Evolutionary conservation across 2,329 filamentous ascomycete genomes (phyloP), one percentile per base, ranked within the genome.

Genomic region (Aspergillus sp.): DNA sequence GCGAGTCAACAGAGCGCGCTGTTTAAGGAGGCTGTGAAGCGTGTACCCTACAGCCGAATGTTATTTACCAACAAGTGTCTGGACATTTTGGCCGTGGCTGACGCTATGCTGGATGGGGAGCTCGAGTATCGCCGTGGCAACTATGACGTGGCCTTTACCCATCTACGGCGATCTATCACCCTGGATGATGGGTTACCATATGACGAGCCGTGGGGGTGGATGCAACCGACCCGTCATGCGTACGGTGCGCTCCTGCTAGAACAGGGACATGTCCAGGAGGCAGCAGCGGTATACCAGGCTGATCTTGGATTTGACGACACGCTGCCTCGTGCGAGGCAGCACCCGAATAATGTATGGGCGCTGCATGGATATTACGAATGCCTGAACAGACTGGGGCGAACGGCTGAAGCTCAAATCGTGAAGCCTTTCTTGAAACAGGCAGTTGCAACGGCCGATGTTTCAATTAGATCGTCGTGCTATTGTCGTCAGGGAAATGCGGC

Each of bases 121-220:
- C 73, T 93, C 6, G 86, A 87, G 56, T 94, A 92, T 67, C 86
- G 90, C 1, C 79, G 79, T 3, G 82, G 82, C 0, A 82, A 88
- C 54, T 82, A 83, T 56, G 81, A 85, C 0, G 51, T 70, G 0
- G 89, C 89, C 0, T 91, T 90, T 68, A 68, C 75, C 3, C 80
- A 84, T 54, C 77, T 92, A 2, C 81, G 82, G 1, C 78, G 77
- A 10, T 82, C 88, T 0, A 85, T 90, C 21, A 69, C 75, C 1
- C 79, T 84, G 2, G 87, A 90, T 63, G 88, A 90, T 66, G 74
- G 72, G 0, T 79, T 92, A 27, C 86, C 85, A 0, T 92, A 90
- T 62, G 87, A 88, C 52, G 90, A 92, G 70, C 90, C 90, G 0
- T 91, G 89, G 89, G 88, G 87, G 0, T 92, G 89, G 89, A 91